Base-by-base conservation (phyloP, 2,329 filamentous ascomycete species). In the Cordyceps militaris region DNA sequence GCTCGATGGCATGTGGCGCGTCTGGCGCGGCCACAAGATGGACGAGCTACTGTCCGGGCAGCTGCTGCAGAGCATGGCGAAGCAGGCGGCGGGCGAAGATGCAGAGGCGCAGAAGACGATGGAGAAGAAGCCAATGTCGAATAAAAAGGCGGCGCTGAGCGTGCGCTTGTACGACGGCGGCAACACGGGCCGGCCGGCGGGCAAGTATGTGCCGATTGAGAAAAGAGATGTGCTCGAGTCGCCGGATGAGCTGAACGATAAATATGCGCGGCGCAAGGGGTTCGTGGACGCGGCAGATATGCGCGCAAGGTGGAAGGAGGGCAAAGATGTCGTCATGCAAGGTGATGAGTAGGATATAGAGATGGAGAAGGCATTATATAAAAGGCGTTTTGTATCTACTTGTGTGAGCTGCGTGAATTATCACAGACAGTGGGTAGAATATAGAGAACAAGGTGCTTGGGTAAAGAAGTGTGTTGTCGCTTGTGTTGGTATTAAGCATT, bases 21-120 rank as follows among this genome's bases (percentile, higher is more conserved):
- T 85, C 23, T 99, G 94, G 93, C 83, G 89, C 60, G 83, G 85
- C 67, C 79, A 82, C 56, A 96, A 96, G 77, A 89, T 97, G 63
- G 91, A 97, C 66, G 94, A 97, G 77, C 76, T 96, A 54, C 77
- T 99, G 57, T 85, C 90, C 0, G 85, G 82, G 59, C 82, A 84
- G 63, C 74, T 99, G 52, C 76, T 97, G 60, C 83, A 89, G 65
- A 72, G 86, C 46, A 73, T 83, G 8, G 73, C 78, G 26, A 65
- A 61, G 1, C 76, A 79, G 63, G 42, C 28, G 21, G 19, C n/a
- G 4, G n/a, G 21, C 40, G 28, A 28, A 14, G n/a, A 28, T 19
- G 36, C 3, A 16, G 5, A 14, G 50, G 16, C n/a, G 59, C 42
- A 43, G 23, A 40, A 42, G 3, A 9, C 19, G 5, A 34, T 26